Percentiles rank a stretch among this genome's conserved stretches.
These are phyloP conservation scores for Hypomontagnella monticulosa DNA, from an alignment of 495 filamentous ascomycete genomes.

Conservation along the genomic window DNA sequence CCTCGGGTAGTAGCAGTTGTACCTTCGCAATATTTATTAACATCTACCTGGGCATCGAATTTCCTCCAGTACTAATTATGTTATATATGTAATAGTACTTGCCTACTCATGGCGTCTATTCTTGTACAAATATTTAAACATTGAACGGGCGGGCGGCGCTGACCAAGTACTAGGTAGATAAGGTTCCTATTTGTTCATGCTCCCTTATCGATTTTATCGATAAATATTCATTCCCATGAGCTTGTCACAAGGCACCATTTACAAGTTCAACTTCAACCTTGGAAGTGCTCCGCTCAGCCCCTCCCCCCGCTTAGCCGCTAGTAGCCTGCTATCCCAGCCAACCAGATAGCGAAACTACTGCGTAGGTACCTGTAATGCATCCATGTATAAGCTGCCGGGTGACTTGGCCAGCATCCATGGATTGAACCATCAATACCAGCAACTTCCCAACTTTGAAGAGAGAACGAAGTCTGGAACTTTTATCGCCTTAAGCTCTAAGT, in stretches of 20 bases:
- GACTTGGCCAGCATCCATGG: slow-evolving; percentile 4
- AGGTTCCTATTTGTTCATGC: too few species aligned
- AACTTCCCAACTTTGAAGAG: not conserved
- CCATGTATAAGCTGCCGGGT: slow-evolving; percentile 5
- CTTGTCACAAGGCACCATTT: slow-evolving; percentile 31
- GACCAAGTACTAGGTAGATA: too few species aligned
- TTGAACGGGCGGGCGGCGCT: too few species aligned
- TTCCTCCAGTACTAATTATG: too few species aligned
- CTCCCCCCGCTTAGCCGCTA: slow-evolving; percentile 13
- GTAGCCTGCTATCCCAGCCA: slow-evolving; percentile 5
- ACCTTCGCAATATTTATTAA: too few species aligned
- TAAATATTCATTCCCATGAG: slow-evolving; percentile 17
- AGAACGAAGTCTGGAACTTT: not conserved
- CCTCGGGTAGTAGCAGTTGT: too few species aligned
- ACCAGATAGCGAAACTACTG: not conserved
- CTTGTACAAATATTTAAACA: too few species aligned
- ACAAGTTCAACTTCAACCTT: too few species aligned
- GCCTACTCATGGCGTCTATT: too few species aligned
- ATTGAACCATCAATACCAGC: not conserved
- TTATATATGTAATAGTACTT: too few species aligned
- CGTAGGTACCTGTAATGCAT: not conserved
- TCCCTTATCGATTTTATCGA: slow-evolving; percentile 16
- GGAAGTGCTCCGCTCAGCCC: slow-evolving; percentile 1
- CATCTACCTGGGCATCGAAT: too few species aligned
- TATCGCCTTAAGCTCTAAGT: slow-evolving; percentile 8